Conservation (phyloP, 78 protist species). For the Dictyostelium intermedium region DNA sequence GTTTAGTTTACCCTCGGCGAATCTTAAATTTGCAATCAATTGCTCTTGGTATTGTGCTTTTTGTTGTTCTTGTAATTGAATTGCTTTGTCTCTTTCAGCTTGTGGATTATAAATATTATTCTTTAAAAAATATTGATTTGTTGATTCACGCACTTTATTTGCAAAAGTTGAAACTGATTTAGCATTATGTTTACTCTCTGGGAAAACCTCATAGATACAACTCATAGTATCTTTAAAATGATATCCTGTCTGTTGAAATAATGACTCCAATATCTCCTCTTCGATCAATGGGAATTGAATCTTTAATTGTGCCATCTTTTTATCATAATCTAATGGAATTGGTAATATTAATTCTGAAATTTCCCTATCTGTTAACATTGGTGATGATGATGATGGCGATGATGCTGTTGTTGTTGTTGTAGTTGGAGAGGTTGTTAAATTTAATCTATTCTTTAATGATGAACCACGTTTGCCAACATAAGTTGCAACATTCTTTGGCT, state of each 20-base stretch:
- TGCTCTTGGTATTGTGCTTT: background rate
- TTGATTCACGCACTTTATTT: background rate
- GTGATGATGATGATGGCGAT: background rate
- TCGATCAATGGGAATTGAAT: conserved; percentile 48
- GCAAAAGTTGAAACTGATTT: background rate
- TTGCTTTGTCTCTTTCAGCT: background rate
- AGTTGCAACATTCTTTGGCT: background rate
- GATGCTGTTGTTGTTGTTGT: background rate
- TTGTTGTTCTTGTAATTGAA: background rate
- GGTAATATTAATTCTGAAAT: background rate
- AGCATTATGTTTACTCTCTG: background rate
- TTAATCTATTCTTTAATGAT: background rate
- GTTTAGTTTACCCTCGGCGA: background rate
- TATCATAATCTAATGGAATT: background rate
- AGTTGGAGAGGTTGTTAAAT: background rate
- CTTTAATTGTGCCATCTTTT: background rate
- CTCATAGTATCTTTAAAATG: background rate
- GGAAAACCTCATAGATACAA: background rate
- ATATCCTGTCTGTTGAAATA: background rate
- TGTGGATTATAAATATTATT: background rate
- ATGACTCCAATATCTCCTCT: background rate
- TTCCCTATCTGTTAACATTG: background rate
- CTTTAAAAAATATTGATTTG: background rate
- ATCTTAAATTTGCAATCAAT: background rate
- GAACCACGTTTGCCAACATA: background rate